Base-by-base conservation (phyloP, 2,329 filamentous ascomycete genomes). In the Calonectria multiphialidica region DNA sequence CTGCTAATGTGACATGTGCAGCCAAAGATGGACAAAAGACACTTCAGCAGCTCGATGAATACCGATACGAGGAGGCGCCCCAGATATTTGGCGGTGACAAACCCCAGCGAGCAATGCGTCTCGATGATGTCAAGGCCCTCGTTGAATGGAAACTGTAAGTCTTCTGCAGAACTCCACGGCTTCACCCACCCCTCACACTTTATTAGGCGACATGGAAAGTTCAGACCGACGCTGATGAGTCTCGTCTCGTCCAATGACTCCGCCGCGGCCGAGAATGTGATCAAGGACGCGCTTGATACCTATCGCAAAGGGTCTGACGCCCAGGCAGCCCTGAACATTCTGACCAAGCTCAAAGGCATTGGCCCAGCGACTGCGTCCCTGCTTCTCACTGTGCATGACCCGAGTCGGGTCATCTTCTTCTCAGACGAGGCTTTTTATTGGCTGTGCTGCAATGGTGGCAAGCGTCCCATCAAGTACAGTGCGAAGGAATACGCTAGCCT, bases 291-390 rank as follows among this genome's bases (percentile, higher is more conserved):
- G 0, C 86, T 93, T 70, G 78, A 80, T 5, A 68, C 80, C 33
- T 90, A 91, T 76, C 81, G 82, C 68, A 79, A 84, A 37, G 74
- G 81, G 6, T 67, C 83, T 2, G 81, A 83, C 18, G 86, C 89
- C 3, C 80, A 84, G 2, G 81, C 84, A 9, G 87, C 90, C 4
- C 80, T 94, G 8, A 86, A 87, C 3, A 82, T 84, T 1, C 85
- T 96, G 13, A 87, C 87, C 1, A 87, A 87, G 68, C 85, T 97
- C n/a, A 92, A 88, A 74, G 94, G 94, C 40, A 90, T 97, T 73
- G 94, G 94, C 0, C 94, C 94, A 1, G 94, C 94, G 9, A 96
- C 94, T 0, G 94, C 93, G 0, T 94, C 93, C 1, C 88, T 97
- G 37, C 84, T 96, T 1, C 87, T 97, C 3, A 89, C 92, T 5